Evolutionary conservation across 164 flowering plant species (phyloP).

Genomic region (Kalanchoe fedtschenkoi): DNA sequence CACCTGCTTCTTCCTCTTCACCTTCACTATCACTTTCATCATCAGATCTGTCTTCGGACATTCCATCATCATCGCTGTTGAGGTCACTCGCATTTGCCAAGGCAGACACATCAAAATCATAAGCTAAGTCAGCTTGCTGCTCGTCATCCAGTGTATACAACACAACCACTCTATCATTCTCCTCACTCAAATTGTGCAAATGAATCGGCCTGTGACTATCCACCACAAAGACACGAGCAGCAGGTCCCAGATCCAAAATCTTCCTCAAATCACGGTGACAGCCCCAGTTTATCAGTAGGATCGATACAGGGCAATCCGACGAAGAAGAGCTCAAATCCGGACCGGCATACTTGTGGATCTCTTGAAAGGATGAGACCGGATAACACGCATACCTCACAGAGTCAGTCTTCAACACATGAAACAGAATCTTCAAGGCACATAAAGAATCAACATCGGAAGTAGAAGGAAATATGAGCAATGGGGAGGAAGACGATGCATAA

Average conservation of each 20-base stretch:
- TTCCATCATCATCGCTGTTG: conserved; percentile 47
- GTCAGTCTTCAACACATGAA: conserved; percentile 66
- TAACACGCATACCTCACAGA: conserved; percentile 69
- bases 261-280: conserved; percentile 66
- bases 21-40: conserved; percentile 38
- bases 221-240: conserved; percentile 62
- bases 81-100: conserved; percentile 57
- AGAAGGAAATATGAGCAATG: conserved; percentile 76
- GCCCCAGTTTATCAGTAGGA: conserved; percentile 86
- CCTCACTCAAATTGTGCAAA: conserved; percentile 62
- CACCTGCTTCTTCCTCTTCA: conserved; percentile 42
- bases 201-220: conserved; percentile 92
- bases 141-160: conserved; percentile 75
- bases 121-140: conserved; percentile 63
- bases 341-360: conserved; percentile 56
- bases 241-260: conserved; percentile 41
- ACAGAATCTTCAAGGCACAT: conserved; percentile 62
- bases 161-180: conserved; percentile 59
- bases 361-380: conserved; percentile 74
- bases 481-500: conserved; percentile 38
- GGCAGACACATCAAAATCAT: conserved; percentile 67
- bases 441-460: conserved; percentile 83
- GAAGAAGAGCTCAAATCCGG: conserved; percentile 25
- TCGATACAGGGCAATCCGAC: conserved; percentile 33
- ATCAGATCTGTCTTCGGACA: conserved; percentile 24